A percentile compares a stretch with the other conserved stretches of the same genome.
These are phyloP conservation scores for Parasitella parasitica DNA, from an alignment of 371 early-diverging fungal genomes.

Conservation along the genomic window DNA sequence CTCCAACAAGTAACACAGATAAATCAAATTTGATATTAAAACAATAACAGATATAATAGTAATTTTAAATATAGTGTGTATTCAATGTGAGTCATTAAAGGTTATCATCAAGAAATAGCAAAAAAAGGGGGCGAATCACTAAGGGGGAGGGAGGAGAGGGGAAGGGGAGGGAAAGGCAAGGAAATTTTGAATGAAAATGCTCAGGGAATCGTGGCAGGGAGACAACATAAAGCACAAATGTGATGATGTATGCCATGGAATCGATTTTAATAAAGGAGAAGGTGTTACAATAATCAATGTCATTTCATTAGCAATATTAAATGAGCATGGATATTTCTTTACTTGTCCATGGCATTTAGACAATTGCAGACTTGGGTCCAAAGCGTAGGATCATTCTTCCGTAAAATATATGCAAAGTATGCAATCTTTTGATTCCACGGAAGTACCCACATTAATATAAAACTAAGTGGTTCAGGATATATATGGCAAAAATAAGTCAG, in stretches of 20 bases:
- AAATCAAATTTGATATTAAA: neutral
- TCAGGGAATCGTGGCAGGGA: neutral
- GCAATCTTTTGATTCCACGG: neutral
- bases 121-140: neutral
- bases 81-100: neutral
- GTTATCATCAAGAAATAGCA: neutral
- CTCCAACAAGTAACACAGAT: neutral
- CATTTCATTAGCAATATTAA: neutral
- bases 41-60: neutral
- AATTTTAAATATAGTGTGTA: neutral
- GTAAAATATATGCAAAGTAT: neutral
- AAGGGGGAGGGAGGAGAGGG: neutral
- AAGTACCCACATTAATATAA: neutral
- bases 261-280: neutral
- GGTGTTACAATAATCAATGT: neutral
- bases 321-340: neutral
- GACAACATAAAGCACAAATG: neutral
- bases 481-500: slow-evolving; percentile 11
- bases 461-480: neutral
- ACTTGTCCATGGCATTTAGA: no score
- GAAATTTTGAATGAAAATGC: neutral
- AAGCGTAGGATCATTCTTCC: no score
- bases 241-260: neutral
- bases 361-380: no score
- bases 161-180: neutral